A percentile compares a stretch with the other conserved stretches of the same genome.
Evolutionary conservation across 1,139 yeast genomes (phyloP).

Genomic region (Lodderomyces pseudojiufengensis): DNA sequence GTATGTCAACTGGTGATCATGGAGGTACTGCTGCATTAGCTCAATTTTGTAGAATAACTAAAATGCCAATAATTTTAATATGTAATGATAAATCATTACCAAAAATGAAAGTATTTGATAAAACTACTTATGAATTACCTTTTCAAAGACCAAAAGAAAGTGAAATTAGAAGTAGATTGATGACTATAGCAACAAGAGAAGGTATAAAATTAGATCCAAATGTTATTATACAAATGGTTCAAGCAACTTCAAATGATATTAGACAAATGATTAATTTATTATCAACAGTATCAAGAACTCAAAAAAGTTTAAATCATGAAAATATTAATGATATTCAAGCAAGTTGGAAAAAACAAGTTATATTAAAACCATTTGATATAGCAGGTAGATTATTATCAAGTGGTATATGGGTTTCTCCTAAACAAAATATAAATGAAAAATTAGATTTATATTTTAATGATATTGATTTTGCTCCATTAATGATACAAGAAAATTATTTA

Average conservation of each 20-base stretch:
- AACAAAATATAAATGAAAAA: conserved; percentile 69
- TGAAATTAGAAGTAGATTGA: conserved; percentile 76
- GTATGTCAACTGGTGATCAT: conserved; percentile 98
- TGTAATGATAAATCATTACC: conserved; percentile 93
- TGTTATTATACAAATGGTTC: conserved; percentile 79
- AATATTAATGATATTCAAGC: conserved; percentile 50
- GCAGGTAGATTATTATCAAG: conserved; percentile 59
- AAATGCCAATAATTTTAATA: conserved; percentile 86
- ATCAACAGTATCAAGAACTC: conserved; percentile 77
- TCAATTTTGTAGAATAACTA: conserved; percentile 76
- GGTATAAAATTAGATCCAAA: conserved; percentile 74
- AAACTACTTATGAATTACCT: conserved; percentile 75
- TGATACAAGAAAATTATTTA: conserved; percentile 93
- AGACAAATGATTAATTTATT: conserved; percentile 90
- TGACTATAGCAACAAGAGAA: conserved; percentile 90
- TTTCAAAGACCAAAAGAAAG: conserved; percentile 86
- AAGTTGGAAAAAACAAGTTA: conserved; percentile 84
- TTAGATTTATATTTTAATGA: conserved; percentile 91
- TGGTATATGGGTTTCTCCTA: conserved; percentile 15
- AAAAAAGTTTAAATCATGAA: conserved; percentile 54
- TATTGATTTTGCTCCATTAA: conserved; percentile 89
- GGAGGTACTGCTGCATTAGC: conserved; percentile 98
- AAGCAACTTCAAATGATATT: conserved; percentile 85
- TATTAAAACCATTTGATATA: conserved; percentile 92
- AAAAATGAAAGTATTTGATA: conserved; percentile 94